phyloP scores from a whole-genome alignment of 148 eudicot genomes.

The Vaccinium vitisidaea region DNA sequence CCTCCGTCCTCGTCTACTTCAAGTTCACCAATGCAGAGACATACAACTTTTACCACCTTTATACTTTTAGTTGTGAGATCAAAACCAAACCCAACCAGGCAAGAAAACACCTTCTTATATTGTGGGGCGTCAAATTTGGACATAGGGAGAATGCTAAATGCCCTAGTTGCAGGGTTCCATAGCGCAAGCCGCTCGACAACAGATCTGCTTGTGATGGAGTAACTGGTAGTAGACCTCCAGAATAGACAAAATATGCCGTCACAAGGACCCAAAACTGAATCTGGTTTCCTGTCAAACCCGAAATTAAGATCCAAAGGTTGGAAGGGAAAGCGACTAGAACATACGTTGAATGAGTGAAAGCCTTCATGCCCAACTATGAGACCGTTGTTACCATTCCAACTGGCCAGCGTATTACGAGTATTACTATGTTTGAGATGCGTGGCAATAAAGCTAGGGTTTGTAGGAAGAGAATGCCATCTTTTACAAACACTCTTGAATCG shows the following conservation, averaged over 20 bases:
- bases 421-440: neutral
- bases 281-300: neutral
- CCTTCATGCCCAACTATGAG: neutral
- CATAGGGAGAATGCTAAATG: neutral
- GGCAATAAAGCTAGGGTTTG: neutral
- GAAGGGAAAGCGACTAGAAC: neutral
- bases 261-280: neutral
- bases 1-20: too few species aligned
- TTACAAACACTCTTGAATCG: too few species aligned
- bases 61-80: neutral
- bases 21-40: neutral
- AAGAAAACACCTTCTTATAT: neutral
- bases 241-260: neutral
- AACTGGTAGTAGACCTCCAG: neutral
- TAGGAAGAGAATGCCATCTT: neutral
- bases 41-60: neutral
- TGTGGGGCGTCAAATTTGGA: neutral
- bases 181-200: neutral
- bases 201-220: too few species aligned
- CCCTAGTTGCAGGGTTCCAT: neutral
- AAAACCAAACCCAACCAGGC: neutral
- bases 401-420: neutral
- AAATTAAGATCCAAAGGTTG: neutral
- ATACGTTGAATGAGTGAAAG: neutral
- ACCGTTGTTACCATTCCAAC: neutral